Evolutionary conservation across 345 rosid genomes (phyloP), one percentile per base, ranked within the genome.

Genomic region (Dipteronia dyeriana): DNA sequence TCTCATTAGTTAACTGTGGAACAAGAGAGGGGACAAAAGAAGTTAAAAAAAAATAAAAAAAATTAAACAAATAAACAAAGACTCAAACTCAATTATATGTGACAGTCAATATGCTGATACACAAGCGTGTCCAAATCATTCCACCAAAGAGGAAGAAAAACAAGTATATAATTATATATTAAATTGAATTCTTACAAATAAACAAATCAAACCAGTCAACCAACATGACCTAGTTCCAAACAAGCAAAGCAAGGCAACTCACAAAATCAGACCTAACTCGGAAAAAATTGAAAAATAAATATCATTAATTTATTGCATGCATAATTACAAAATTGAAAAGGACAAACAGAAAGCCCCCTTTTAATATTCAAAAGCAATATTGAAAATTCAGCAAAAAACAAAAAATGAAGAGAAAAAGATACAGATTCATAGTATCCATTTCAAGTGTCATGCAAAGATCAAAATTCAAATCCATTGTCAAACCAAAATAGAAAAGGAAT

Each of bases 191-290:
- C 26, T 59, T 38, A 34, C 69, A 29, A 57, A 76, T 26, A 62
- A 25, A 76, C 2, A 16, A 49, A 34, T 7, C 45, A 74, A 81
- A 59, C 76, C 81, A 81, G 72, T 74, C 77, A 84, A 63, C 87
- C 77, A 81, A 84, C 77, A 60, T 17, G 66, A 70, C 41, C 69
- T 69, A 74, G 66, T 61, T 76, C 74, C 71, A 65, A 74, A 31
- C 49, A 61, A 73, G 62, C 53, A 70, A 61, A 73, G 62, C 53
- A 70, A 76, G 79, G 66, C 66, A 81, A 53, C 75, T 29, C 75
- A 75, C 57, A 65, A 67, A 66, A 71, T 70, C 77, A 59, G 68
- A 79, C 83, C 87, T 56, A 75, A 81, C 82, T 56, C 78, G 78
- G 73, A 75, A 43, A 77, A 38, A 76, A 62, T 54, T 76, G 19